Percentiles rank a stretch among this genome's conserved stretches.
phyloP scores from a whole-genome alignment of 192 early-diverging fungal genomes.

The Geranomyces variabilis region DNA sequence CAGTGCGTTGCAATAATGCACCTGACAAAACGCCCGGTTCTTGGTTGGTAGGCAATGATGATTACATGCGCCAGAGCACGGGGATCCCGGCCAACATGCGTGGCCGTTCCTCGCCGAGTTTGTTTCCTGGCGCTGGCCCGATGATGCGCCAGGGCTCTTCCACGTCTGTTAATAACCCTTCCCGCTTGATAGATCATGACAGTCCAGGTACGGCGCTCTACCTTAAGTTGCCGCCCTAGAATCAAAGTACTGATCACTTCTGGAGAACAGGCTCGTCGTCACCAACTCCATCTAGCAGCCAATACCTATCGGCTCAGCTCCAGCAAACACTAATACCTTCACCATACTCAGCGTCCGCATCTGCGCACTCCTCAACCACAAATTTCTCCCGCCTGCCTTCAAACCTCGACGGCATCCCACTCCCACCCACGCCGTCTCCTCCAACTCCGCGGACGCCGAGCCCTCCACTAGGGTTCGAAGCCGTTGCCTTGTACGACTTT shows the following conservation, averaged over 20 bases:
- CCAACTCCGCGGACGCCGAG: neutral
- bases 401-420: neutral
- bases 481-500: constrained; percentile 48
- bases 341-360: neutral
- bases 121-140: no score
- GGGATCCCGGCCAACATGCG: neutral
- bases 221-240: no score
- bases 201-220: no score
- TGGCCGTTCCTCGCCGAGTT: neutral
- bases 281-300: no score
- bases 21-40: neutral
- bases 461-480: constrained; percentile 15
- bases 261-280: no score
- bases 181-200: no score
- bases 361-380: neutral
- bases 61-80: neutral
- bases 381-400: neutral
- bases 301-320: neutral
- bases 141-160: no score
- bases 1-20: no score
- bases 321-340: neutral
- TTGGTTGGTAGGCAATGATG: neutral
- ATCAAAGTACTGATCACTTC: no score
- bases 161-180: no score
- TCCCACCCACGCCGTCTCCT: neutral